Conservation (phyloP, 2,329 filamentous ascomycete species). For the Ceratocystis cacaofunesta region DNA sequence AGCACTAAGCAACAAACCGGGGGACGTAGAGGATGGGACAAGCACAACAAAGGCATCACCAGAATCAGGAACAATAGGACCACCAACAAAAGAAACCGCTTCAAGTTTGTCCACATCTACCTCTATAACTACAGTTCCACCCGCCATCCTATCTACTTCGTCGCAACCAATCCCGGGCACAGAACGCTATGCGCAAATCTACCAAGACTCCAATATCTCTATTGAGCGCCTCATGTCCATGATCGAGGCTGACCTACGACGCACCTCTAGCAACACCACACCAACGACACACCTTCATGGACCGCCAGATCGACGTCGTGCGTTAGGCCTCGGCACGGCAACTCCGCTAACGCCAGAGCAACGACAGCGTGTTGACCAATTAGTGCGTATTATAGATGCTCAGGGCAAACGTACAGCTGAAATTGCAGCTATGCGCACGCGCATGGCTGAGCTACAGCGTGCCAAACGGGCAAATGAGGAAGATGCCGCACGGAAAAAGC, state of each 20-base stretch:
- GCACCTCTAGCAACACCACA: constrained; percentile 19
- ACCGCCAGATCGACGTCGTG: constrained; percentile 7
- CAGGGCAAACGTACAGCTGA: constrained; percentile 6
- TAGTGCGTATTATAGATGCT: constrained; percentile 14
- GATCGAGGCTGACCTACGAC: constrained; percentile 25
- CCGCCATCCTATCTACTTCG: not conserved
- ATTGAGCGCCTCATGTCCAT: constrained; percentile 22
- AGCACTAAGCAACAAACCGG: not conserved
- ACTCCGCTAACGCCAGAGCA: constrained; percentile 10
- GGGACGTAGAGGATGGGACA: too few relatives aligned
- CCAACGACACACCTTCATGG: constrained; percentile 2
- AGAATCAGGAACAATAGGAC: not conserved
- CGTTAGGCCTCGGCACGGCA: constrained; percentile 13
- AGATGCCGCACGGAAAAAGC: constrained; percentile 33
- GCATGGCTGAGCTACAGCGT: constrained; percentile 33
- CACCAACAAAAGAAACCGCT: not conserved
- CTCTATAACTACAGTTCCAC: not conserved
- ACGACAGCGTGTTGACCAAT: constrained; percentile 15
- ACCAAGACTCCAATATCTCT: constrained; percentile 8
- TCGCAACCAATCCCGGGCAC: constrained; percentile 8
- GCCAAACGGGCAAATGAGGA: constrained; percentile 25
- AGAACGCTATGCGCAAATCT: constrained; percentile 17
- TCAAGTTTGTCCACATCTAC: not conserved
- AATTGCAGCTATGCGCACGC: constrained; percentile 27
- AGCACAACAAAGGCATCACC: not conserved